A percentile compares a stretch with the other conserved stretches of the same genome.
phyloP scores from a whole-genome alignment of 1,284 basidiomycete genomes.

The Boletellus dicymbophilus region DNA sequence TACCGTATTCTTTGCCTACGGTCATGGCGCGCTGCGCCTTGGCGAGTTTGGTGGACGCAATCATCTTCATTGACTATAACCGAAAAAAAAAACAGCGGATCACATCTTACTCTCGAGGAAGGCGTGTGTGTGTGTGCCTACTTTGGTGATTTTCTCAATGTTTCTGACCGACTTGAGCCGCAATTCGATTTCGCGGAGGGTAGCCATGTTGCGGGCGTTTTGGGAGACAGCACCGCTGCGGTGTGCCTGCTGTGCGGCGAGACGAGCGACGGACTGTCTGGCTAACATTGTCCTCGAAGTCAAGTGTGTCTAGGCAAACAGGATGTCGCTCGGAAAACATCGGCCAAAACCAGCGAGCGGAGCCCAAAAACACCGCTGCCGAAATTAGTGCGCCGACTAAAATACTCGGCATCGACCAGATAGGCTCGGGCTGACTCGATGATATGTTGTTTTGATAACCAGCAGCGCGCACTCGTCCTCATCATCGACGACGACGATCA shows the following conservation, averaged over 20 bases:
- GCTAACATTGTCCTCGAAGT: slow-evolving; percentile 51
- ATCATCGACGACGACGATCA: slow-evolving; percentile 22
- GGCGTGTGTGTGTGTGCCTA: too few relatives aligned
- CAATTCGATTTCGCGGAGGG: slow-evolving; percentile 95
- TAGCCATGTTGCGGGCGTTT: slow-evolving; percentile 89
- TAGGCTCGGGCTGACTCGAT: slow-evolving; percentile 3
- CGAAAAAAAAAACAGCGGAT: not conserved
- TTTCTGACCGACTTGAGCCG: slow-evolving; percentile 97
- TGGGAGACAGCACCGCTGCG: slow-evolving; percentile 61
- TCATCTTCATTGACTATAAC: slow-evolving; percentile 97
- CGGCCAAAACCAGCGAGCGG: slow-evolving; percentile 38
- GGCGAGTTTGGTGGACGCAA: slow-evolving; percentile 96
- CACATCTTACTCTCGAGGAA: too few relatives aligned
- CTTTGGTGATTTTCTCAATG: slow-evolving; percentile 99
- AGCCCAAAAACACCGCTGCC: slow-evolving; percentile 16
- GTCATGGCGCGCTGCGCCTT: slow-evolving; percentile 97
- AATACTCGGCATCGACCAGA: slow-evolving; percentile 24
- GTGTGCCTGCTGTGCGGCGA: slow-evolving; percentile 53
- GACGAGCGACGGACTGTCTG: slow-evolving; percentile 68
- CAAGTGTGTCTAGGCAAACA: not conserved
- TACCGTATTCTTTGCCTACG: slow-evolving; percentile 92
- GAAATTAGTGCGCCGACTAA: slow-evolving; percentile 24
- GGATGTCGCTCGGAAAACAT: slow-evolving; percentile 35
- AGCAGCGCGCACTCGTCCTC: slow-evolving; percentile 22
- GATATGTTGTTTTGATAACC: slow-evolving; percentile 6